phyloP scores from a whole-genome alignment of 2,329 filamentous ascomycete genomes.

The Akanthomyces uredinophilus region DNA sequence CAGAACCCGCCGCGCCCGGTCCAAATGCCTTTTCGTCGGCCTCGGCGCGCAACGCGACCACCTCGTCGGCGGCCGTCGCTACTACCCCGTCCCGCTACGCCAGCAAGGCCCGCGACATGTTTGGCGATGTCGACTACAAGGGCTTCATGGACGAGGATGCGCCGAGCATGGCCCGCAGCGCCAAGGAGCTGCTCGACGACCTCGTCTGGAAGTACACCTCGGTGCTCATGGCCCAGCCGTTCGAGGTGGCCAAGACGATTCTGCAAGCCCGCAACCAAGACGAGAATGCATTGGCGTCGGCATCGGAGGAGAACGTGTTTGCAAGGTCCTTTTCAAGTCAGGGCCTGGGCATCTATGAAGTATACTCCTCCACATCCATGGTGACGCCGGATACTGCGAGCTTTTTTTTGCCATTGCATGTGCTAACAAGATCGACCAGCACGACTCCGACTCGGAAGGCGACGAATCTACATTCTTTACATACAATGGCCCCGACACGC shows the following conservation, averaged over 20 bases:
- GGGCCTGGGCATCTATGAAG: slow-evolving; percentile 32
- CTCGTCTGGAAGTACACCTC: slow-evolving; percentile 89
- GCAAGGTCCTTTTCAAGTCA: slow-evolving; percentile 29
- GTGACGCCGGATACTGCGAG: not conserved
- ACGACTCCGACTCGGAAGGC: slow-evolving; percentile 62
- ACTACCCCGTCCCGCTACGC: slow-evolving; percentile 40
- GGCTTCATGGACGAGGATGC: slow-evolving; percentile 76
- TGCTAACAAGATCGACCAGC: slow-evolving; percentile 18
- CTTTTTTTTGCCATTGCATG: not conserved
- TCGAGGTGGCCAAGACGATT: slow-evolving; percentile 93
- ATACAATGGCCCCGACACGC: slow-evolving; percentile 53
- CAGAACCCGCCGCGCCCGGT: slow-evolving; percentile 33
- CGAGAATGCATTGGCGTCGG: slow-evolving; percentile 32
- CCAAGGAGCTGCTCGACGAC: slow-evolving; percentile 74
- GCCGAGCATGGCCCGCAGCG: slow-evolving; percentile 67
- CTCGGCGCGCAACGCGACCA: slow-evolving; percentile 35
- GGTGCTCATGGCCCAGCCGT: slow-evolving; percentile 86
- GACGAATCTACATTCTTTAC: slow-evolving; percentile 86
- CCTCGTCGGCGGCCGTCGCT: slow-evolving; percentile 23
- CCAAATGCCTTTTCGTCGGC: slow-evolving; percentile 42
- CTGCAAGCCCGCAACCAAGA: slow-evolving; percentile 68
- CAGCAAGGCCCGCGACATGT: slow-evolving; percentile 72
- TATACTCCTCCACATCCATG: slow-evolving; percentile 19
- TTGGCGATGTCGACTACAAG: slow-evolving; percentile 87
- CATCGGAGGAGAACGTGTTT: slow-evolving; percentile 20